Base-by-base conservation (phyloP, 1,284 basidiomycete genomes). In the Sparassis latifolia region DNA sequence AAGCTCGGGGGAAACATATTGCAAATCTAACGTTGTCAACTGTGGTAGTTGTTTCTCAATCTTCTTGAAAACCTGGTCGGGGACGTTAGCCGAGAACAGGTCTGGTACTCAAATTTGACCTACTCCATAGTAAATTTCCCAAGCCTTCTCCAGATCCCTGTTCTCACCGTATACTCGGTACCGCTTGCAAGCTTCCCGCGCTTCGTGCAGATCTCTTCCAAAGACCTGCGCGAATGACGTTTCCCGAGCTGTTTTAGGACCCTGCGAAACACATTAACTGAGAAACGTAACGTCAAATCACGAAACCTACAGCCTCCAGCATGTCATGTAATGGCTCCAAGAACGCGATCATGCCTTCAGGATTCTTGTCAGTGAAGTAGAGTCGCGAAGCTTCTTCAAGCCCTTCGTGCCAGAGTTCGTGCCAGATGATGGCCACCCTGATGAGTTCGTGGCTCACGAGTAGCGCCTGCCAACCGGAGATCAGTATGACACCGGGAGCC, bases 391-490 rank as follows among this genome's bases (percentile, higher is more conserved):
- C 97, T 69, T 99, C 97, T 70, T 99, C 97, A 28, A 99, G 76
- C 10, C 93, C 95, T 72, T 99, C 97, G 63, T 98, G 94, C 97
- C 97, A 99, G 62, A 97, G 78, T 68, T 99, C 97, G 63, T 99
- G 95, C 97, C 97, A 99, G 20, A 99, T 74, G 55, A 99, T 99
- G 2, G 97, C 97, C 3, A 98, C 93, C 10, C 97, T 86, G 58
- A 99, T 98, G 33, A 99, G 80, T 67, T 99, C 97, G 44, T 92
- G 86, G 66, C 91, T 92, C 64, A 99, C 93, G 20, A 97, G 69
- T 49, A 89, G 72, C 10, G 97, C 97, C 84, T 92, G n/a, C 52
- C 29, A n/a, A 28, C 40, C 5, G 5, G 4, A 4, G 20, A 41
- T 33, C 10, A 12, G 35, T 31, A 28, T 20, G 20, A 20, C 20